These are phyloP conservation scores for Dryadomyces quercivorus DNA, from an alignment of 2,329 filamentous ascomycete species.

Conservation along the genomic window DNA sequence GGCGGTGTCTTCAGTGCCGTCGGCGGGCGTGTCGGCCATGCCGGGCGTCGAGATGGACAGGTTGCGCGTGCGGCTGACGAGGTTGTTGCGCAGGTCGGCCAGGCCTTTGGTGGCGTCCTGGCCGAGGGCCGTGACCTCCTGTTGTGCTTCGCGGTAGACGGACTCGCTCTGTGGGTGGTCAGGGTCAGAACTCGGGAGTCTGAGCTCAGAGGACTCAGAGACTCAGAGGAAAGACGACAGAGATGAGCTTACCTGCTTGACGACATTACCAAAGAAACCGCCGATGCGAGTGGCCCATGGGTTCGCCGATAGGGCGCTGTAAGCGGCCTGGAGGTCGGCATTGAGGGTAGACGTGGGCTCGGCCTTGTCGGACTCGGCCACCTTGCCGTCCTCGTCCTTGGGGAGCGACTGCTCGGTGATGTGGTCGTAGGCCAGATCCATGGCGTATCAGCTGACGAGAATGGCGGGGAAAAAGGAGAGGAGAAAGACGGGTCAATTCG, in stretches of 20 bases:
- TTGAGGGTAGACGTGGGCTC: constrained; percentile 52
- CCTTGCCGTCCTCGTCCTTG: constrained; percentile 38
- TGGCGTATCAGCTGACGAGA: constrained; percentile 23
- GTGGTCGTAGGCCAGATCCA: constrained; percentile 97
- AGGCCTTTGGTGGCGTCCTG: constrained; percentile 76
- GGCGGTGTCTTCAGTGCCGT: constrained; percentile 17
- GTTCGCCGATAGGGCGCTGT: constrained; percentile 82
- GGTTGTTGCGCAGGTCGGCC: constrained; percentile 51
- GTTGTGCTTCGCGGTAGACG: constrained; percentile 73
- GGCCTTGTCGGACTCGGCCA: constrained; percentile 21
- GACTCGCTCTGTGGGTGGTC: constrained; percentile 51
- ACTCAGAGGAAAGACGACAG: too few species aligned
- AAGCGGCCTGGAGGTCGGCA: constrained; percentile 84
- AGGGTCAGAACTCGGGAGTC: too few species aligned
- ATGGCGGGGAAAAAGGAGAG: not conserved
- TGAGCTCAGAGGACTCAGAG: too few species aligned
- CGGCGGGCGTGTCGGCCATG: constrained; percentile 14
- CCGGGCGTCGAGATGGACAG: constrained; percentile 47
- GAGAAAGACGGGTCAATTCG: not conserved
- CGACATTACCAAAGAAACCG: constrained; percentile 80
- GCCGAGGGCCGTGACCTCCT: constrained; percentile 69
- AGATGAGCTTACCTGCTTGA: constrained; percentile 70
- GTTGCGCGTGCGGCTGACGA: constrained; percentile 62
- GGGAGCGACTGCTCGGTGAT: constrained; percentile 73
- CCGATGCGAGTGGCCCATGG: constrained; percentile 85